These are phyloP conservation scores for Pyrenula massariospora DNA, from an alignment of 495 filamentous ascomycete genomes.

Conservation along the genomic window DNA sequence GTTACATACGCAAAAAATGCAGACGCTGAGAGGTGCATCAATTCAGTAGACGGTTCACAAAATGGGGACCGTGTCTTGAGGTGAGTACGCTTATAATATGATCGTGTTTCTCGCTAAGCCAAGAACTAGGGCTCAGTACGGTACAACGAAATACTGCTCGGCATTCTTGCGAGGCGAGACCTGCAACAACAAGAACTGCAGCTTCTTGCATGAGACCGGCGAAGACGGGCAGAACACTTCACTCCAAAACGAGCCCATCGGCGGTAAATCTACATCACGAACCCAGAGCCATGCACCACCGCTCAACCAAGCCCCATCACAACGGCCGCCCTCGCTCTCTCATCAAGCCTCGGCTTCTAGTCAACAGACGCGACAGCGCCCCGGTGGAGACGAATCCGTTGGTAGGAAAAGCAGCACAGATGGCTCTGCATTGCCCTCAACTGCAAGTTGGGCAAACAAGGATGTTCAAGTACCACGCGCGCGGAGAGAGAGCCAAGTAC, in stretches of 20 bases:
- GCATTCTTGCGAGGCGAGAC: constrained; percentile 87
- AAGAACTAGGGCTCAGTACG: constrained; percentile 67
- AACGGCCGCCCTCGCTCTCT: background rate
- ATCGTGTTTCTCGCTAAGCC: background rate
- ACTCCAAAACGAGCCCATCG: constrained; percentile 23
- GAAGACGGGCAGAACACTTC: constrained; percentile 81
- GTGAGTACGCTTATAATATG: constrained; percentile 19
- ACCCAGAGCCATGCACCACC: constrained; percentile 39
- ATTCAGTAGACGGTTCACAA: constrained; percentile 78
- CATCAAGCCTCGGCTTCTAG: constrained; percentile 32
- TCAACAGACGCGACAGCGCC: constrained; percentile 61
- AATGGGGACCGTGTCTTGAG: constrained; percentile 79
- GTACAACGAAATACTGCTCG: constrained; percentile 98
- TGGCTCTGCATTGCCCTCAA: constrained; percentile 77
- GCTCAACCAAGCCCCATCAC: constrained; percentile 26
- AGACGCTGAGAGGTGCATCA: constrained; percentile 82
- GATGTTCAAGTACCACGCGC: constrained; percentile 56
- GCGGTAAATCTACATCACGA: constrained; percentile 23
- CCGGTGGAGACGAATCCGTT: constrained; percentile 63
- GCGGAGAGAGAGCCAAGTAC: constrained; percentile 62
- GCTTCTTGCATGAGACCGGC: constrained; percentile 93
- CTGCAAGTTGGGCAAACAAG: constrained; percentile 85
- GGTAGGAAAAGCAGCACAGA: constrained; percentile 48
- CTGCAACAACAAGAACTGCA: constrained; percentile 90
- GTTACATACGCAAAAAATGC: constrained; percentile 85